Conservation (phyloP, 2,329 filamentous ascomycete genomes). For the Fusarium sp. region DNA sequence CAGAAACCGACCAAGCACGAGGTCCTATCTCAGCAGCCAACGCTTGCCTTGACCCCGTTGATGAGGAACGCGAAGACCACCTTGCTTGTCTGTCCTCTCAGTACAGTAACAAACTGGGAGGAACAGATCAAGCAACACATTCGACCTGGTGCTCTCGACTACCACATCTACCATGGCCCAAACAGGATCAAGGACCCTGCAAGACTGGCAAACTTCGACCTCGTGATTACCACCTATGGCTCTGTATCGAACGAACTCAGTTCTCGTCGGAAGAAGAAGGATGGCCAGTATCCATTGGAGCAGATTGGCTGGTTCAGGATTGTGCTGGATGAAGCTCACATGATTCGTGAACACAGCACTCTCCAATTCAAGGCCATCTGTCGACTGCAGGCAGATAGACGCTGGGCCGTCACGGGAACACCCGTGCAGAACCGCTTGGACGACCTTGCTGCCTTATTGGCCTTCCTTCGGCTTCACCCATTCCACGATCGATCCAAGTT, state of each 20-base stretch:
- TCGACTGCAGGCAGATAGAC: slow-evolving; percentile 77
- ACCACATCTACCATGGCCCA: slow-evolving; percentile 87
- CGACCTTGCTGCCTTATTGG: slow-evolving; percentile 86
- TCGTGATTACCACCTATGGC: slow-evolving; percentile 93
- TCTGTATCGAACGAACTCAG: slow-evolving; percentile 84
- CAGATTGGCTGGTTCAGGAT: slow-evolving; percentile 93
- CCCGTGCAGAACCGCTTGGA: slow-evolving; percentile 94
- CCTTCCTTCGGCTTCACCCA: slow-evolving; percentile 84
- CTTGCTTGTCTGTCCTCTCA: slow-evolving; percentile 87
- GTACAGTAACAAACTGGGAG: slow-evolving; percentile 93
- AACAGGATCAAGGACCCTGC: slow-evolving; percentile 75
- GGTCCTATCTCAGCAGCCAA: slow-evolving; percentile 47
- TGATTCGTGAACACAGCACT: slow-evolving; percentile 86
- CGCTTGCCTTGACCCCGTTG: slow-evolving; percentile 61
- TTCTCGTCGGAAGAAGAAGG: slow-evolving; percentile 68
- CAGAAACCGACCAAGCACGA: slow-evolving; percentile 50
- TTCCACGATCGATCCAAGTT: slow-evolving; percentile 85
- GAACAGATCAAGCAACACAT: slow-evolving; percentile 89
- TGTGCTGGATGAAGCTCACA: slow-evolving; percentile 93
- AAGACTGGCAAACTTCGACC: slow-evolving; percentile 76
- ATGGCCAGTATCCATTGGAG: slow-evolving; percentile 71
- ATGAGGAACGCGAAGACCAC: slow-evolving; percentile 79
- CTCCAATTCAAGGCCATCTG: slow-evolving; percentile 87
- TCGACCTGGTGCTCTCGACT: slow-evolving; percentile 68
- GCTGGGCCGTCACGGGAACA: slow-evolving; percentile 98